These are phyloP conservation scores for Globisporangium recalcitrans DNA, from an alignment of 352 stramenopile genomes.

Conservation along the genomic window DNA sequence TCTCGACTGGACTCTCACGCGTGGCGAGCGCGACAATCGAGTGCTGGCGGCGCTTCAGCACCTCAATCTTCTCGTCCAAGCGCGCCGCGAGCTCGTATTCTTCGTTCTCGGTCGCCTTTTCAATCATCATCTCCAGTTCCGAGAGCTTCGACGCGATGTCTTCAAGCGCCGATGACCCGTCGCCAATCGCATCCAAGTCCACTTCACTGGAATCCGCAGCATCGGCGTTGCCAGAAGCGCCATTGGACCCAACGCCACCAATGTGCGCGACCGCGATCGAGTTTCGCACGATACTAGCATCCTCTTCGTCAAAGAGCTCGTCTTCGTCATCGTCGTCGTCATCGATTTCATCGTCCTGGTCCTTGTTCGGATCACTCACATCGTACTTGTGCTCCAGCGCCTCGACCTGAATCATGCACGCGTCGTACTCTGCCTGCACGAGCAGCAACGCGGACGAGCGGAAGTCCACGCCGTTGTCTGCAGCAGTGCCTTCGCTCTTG, in stretches of 20 bases:
- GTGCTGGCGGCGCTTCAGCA: conserved; percentile 45
- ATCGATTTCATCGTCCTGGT: conserved; percentile 46
- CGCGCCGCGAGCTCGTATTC: conserved; percentile 75
- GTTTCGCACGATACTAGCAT: conserved; percentile 20
- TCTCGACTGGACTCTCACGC: conserved; percentile 12
- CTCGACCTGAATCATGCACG: conserved; percentile 54
- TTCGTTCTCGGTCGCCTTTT: conserved; percentile 74
- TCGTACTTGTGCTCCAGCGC: conserved; percentile 70
- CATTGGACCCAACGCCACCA: not conserved
- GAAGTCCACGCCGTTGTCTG: conserved; percentile 58
- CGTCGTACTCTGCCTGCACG: conserved; percentile 74
- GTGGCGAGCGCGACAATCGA: conserved; percentile 30
- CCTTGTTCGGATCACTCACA: conserved; percentile 42
- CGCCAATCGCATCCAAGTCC: conserved; percentile 24
- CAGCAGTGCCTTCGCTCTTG: conserved; percentile 55
- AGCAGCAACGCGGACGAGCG: conserved; percentile 59
- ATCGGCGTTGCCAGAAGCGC: conserved; percentile 4
- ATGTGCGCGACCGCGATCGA: conserved; percentile 6
- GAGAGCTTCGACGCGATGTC: conserved; percentile 54
- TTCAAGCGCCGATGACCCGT: conserved; percentile 34
- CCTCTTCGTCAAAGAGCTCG: conserved; percentile 36
- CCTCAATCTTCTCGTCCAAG: conserved; percentile 70
- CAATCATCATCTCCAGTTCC: conserved; percentile 61
- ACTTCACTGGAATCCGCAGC: conserved; percentile 10
- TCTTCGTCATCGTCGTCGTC: conserved; percentile 47